phyloP scores from a whole-genome alignment of 345 rosid genomes.

The Arabidopsis thaliana region TAIR10.1 NC_003075.7:17473501-17474000 shows the following conservation, averaged over 20 bases:
- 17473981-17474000: constrained; percentile 32
- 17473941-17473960: constrained; percentile 38
- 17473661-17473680: constrained; percentile 41
- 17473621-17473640: constrained; percentile 35
- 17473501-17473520: constrained; percentile 4
- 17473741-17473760: constrained; percentile 73
- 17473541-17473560: constrained; percentile 3
- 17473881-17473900: constrained; percentile 34
- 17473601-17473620: constrained; percentile 39
- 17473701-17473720: constrained; percentile 49
- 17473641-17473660: constrained; percentile 30
- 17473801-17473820: neutral
- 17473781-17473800: constrained; percentile 50
- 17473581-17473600: constrained; percentile 42
- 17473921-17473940: constrained; percentile 24
- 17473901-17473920: constrained; percentile 41
- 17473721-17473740: constrained; percentile 75
- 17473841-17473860: constrained; percentile 22
- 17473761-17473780: constrained; percentile 56
- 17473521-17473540: constrained; percentile 1
- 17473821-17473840: constrained; percentile 20
- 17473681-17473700: constrained; percentile 32
- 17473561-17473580: constrained; percentile 10
- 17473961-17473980: constrained; percentile 46
- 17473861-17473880: constrained; percentile 18